Conservation (phyloP, 164 flowering plant genomes). For the Magnolia changhungtana region DNA sequence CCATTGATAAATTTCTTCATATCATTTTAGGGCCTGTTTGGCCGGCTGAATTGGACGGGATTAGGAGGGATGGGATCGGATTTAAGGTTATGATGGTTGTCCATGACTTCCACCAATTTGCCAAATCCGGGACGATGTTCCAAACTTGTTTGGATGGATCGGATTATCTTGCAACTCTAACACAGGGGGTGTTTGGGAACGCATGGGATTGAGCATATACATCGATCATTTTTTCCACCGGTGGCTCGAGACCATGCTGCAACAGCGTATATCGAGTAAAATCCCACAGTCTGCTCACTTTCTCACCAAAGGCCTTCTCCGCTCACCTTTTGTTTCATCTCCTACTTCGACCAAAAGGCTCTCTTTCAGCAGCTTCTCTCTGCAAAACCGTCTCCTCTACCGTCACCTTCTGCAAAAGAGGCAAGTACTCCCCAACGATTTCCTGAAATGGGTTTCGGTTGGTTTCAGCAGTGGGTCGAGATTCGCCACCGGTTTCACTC, state of each 20-base stretch:
- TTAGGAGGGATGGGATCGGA: too few relatives aligned
- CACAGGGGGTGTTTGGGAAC: too few relatives aligned
- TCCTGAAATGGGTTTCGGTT: conserved; percentile 57
- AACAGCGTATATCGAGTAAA: conserved; percentile 21
- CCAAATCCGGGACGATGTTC: too few relatives aligned
- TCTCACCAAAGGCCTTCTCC: neutral
- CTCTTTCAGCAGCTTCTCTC: conserved; percentile 19
- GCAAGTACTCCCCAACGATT: conserved; percentile 38
- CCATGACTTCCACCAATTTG: too few relatives aligned
- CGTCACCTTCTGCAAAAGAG: conserved; percentile 5
- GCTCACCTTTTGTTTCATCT: conserved; percentile 11
- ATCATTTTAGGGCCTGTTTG: too few relatives aligned
- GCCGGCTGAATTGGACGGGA: too few relatives aligned
- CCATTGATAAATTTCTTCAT: too few relatives aligned
- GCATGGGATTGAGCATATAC: too few relatives aligned
- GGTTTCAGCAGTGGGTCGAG: conserved; percentile 51
- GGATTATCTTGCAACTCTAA: too few relatives aligned
- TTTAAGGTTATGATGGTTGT: too few relatives aligned
- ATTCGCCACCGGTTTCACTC: conserved; percentile 76
- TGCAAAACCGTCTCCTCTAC: conserved; percentile 10
- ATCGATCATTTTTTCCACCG: neutral
- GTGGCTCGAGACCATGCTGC: neutral
- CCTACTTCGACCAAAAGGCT: conserved; percentile 9
- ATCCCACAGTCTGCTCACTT: conserved; percentile 15
- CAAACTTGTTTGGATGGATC: too few relatives aligned